Conservation (phyloP, 805 yeast species). For the Lipomyces yamanashiensis region DNA sequence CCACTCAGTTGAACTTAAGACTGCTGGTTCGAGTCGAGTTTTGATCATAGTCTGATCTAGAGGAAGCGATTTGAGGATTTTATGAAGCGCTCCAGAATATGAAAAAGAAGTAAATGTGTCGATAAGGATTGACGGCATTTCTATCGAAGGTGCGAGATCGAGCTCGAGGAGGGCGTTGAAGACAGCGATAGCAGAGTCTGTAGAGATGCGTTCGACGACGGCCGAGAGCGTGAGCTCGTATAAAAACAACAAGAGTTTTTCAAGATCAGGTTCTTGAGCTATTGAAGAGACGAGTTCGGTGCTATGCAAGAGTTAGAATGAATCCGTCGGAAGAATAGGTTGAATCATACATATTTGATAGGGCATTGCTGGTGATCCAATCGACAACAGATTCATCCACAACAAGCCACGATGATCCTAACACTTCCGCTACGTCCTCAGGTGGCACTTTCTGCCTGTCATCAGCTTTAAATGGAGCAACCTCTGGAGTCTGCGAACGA, state of each 20-base stretch:
- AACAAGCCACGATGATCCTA: constrained; percentile 15
- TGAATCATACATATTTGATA: constrained; percentile 3
- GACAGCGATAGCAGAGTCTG: neutral
- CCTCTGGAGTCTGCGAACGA: neutral
- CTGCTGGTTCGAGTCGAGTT: constrained; percentile 40
- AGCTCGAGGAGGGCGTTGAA: constrained; percentile 9
- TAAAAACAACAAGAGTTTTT: constrained; percentile 8
- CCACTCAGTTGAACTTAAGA: constrained; percentile 21
- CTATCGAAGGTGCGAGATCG: neutral
- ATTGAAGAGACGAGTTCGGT: neutral
- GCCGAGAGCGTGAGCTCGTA: constrained; percentile 26
- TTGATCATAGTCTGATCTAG: constrained; percentile 37
- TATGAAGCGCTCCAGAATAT: constrained; percentile 18
- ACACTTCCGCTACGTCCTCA: neutral
- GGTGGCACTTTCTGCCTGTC: neutral
- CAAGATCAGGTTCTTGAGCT: constrained; percentile 1
- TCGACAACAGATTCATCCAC: constrained; percentile 12
- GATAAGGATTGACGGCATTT: constrained; percentile 18
- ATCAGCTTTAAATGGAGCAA: neutral
- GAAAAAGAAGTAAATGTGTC: constrained; percentile 23
- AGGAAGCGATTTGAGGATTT: constrained; percentile 35
- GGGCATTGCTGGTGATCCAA: neutral
- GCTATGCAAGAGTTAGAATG: neutral
- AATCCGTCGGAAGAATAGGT: no score
- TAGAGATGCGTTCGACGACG: constrained; percentile 10